Evolutionary conservation across 129 eudicot species (phyloP).

Genomic region (Calendula officinalis): DNA sequence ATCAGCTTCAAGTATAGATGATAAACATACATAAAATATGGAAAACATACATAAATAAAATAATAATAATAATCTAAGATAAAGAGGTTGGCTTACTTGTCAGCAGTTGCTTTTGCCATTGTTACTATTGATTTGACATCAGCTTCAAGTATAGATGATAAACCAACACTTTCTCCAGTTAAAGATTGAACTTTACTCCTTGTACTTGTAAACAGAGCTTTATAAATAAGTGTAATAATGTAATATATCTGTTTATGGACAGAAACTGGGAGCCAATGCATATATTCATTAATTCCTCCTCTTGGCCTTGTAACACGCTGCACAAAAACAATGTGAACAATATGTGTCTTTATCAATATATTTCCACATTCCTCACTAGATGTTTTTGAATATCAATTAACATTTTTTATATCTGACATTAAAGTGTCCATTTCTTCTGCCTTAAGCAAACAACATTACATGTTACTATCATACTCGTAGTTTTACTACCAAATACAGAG

Average conservation of each 20-base stretch:
- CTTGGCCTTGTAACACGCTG: conserved; percentile 95
- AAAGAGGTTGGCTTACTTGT: conserved; percentile 48
- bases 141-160: conserved; percentile 84
- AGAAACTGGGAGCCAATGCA: conserved; percentile 95
- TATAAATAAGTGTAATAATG: conserved; percentile 60
- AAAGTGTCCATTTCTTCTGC: no score
- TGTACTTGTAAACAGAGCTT: conserved; percentile 44
- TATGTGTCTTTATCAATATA: no score
- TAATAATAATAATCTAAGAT: neutral
- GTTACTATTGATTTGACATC: conserved; percentile 74
- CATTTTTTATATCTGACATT: no score
- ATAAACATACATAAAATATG: conserved; percentile 39
- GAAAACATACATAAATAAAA: neutral
- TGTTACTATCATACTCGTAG: no score
- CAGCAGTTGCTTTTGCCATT: conserved; percentile 75
- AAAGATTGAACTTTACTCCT: conserved; percentile 40
- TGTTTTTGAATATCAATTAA: no score
- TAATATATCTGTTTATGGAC: conserved; percentile 72
- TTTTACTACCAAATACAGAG: no score
- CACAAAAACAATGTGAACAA: conserved; percentile 19
- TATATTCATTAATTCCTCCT: conserved; percentile 91
- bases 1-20: conserved; percentile 89
- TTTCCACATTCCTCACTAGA: neutral
- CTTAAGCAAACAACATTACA: no score
- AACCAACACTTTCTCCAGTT: conserved; percentile 43